Conservation (phyloP, 2,329 filamentous ascomycete species). For the Aspergillus alliaceus region DNA sequence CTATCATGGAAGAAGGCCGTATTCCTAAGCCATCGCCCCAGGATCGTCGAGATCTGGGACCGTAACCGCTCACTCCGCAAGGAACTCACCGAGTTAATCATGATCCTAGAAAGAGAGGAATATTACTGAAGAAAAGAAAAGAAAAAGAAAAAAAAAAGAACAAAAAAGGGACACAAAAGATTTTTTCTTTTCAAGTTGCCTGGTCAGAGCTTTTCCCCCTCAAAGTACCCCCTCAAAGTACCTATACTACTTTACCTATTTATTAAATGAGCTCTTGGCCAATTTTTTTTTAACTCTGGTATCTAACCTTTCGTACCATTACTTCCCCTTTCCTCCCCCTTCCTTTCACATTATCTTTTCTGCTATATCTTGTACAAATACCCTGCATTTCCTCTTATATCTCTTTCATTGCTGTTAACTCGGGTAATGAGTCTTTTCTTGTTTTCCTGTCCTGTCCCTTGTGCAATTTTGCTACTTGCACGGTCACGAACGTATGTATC, state of each 20-base stretch:
- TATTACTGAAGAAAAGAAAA: constrained; percentile 27
- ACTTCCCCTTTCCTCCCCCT: background rate
- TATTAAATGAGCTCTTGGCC: background rate
- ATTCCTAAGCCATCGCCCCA: constrained; percentile 39
- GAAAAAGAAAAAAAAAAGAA: background rate
- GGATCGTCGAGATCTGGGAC: constrained; percentile 41
- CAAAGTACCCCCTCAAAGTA: background rate
- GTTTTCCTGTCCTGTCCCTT: constrained; percentile 1
- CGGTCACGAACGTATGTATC: background rate
- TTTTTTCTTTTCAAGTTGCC: too few relatives aligned
- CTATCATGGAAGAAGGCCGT: constrained; percentile 41
- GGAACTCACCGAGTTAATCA: constrained; percentile 44
- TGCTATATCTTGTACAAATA: constrained; percentile 19
- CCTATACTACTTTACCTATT: background rate
- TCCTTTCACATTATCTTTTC: background rate
- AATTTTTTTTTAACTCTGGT: background rate
- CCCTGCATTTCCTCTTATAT: constrained; percentile 12
- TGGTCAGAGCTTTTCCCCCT: background rate
- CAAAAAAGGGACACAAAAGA: background rate
- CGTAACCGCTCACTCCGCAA: constrained; percentile 43
- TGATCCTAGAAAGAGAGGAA: constrained; percentile 42
- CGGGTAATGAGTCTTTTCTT: background rate
- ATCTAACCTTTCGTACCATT: background rate
- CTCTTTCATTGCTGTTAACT: constrained; percentile 7
- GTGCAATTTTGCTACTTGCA: background rate